Conservation (phyloP, 1,284 basidiomycete genomes). For the Austroboletus novae-zelandiae region DNA sequence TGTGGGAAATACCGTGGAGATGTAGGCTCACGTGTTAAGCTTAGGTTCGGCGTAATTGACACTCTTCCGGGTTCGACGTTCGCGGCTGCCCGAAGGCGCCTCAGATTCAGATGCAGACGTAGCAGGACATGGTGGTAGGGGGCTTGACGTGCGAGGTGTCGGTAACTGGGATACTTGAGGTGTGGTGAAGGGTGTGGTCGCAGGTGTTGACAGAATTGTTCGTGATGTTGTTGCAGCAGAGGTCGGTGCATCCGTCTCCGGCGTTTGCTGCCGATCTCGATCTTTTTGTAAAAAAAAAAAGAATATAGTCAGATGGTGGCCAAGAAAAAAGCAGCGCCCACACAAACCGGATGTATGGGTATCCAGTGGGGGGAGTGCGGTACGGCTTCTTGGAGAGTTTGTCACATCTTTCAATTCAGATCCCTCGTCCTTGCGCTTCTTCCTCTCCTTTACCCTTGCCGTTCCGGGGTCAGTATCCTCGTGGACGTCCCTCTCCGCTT, state of each 20-base stretch:
- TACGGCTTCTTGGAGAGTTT: slow-evolving; percentile 46
- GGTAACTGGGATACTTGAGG: slow-evolving; percentile 36
- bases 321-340: background rate
- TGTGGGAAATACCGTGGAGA: slow-evolving; percentile 4
- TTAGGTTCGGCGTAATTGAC: slow-evolving; percentile 89
- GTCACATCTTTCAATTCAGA: slow-evolving; percentile 60
- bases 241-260: slow-evolving; percentile 38
- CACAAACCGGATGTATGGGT: slow-evolving; percentile 35
- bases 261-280: slow-evolving; percentile 39
- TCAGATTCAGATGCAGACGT: slow-evolving; percentile 38
- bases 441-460: slow-evolving; percentile 38
- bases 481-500: slow-evolving; percentile 30
- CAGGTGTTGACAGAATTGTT: slow-evolving; percentile 41
- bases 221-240: slow-evolving; percentile 37
- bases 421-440: slow-evolving; percentile 38
- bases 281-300: slow-evolving; percentile 26
- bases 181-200: slow-evolving; percentile 38
- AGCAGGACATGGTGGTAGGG: slow-evolving; percentile 36
- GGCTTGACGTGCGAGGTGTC: slow-evolving; percentile 50
- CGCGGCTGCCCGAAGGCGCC: slow-evolving; percentile 45
- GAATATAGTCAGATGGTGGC: slow-evolving; percentile 5
- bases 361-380: slow-evolving; percentile 38
- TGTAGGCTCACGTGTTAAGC: slow-evolving; percentile 73
- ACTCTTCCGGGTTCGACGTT: slow-evolving; percentile 73
- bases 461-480: slow-evolving; percentile 30